These are phyloP conservation scores for Begonia loranthoides DNA, from an alignment of 306 rosid species.

Conservation along the genomic window DNA sequence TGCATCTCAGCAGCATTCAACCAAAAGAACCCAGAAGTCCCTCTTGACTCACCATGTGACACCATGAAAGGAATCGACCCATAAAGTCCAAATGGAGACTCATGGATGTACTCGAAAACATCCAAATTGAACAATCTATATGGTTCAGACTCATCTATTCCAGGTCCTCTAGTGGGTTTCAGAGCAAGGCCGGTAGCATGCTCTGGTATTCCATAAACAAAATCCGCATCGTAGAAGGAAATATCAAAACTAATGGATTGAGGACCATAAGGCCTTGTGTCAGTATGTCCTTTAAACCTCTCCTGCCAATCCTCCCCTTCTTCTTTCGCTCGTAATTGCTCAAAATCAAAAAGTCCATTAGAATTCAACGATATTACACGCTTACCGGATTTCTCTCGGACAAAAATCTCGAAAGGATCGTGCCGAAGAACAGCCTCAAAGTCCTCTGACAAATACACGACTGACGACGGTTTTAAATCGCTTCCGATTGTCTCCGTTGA, in stretches of 20 bases:
- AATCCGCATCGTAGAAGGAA: constrained; percentile 65
- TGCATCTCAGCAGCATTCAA: constrained; percentile 97
- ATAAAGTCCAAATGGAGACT: constrained; percentile 79
- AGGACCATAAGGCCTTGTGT: constrained; percentile 70
- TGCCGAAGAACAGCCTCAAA: constrained; percentile 65
- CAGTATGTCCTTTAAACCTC: constrained; percentile 55
- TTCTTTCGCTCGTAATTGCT: constrained; percentile 43
- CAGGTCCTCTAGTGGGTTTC: constrained; percentile 79
- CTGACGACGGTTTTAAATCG: constrained; percentile 28
- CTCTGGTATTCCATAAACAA: constrained; percentile 89
- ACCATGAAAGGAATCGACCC: constrained; percentile 90
- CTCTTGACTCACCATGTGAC: constrained; percentile 63
- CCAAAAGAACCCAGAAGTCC: constrained; percentile 84
- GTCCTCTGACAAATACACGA: constrained; percentile 46
- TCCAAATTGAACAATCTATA: constrained; percentile 79
- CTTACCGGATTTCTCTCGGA: constrained; percentile 43
- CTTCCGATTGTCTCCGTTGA: constrained; percentile 30
- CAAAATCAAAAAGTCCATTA: constrained; percentile 80
- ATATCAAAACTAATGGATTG: constrained; percentile 90
- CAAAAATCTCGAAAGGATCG: constrained; percentile 79
- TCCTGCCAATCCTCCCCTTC: constrained; percentile 83
- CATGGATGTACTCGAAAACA: constrained; percentile 74
- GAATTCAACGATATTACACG: constrained; percentile 70
- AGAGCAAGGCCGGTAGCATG: constrained; percentile 61
- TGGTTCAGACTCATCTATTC: constrained; percentile 71